Evolutionary conservation across 1,139 yeast genomes (phyloP).

Genomic region (Waltiozyma sp.): DNA sequence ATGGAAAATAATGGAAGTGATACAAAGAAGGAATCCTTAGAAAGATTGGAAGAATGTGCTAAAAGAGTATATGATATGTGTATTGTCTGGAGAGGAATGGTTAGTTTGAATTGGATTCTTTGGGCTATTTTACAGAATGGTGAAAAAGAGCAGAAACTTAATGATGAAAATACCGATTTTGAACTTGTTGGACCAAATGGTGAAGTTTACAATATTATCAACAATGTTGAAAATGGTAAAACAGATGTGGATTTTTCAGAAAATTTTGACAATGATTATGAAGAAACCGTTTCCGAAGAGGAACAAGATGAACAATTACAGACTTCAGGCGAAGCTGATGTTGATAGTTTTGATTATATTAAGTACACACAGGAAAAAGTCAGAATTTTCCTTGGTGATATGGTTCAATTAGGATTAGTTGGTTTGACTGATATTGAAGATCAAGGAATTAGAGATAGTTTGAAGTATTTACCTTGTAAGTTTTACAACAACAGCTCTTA

Average conservation of each 20-base stretch:
- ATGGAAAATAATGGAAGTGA: conserved; percentile 9
- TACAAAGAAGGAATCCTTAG: conserved; percentile 4
- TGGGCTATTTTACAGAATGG: conserved; percentile 89
- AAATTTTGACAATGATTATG: conserved; percentile 11
- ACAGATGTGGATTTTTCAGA: conserved; percentile 1
- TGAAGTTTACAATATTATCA: conserved; percentile 28
- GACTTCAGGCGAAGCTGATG: conserved; percentile 26
- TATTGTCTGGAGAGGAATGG: conserved; percentile 72
- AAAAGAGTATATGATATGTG: conserved; percentile 52
- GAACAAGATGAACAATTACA: conserved; percentile 13
- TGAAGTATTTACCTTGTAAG: conserved; percentile 17
- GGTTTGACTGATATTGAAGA: conserved; percentile 20
- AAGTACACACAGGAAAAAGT: conserved; percentile 69
- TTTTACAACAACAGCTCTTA: conserved; percentile 4
- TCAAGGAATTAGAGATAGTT: conserved; percentile 1
- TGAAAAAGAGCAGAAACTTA: conserved; percentile 8
- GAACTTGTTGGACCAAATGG: conserved; percentile 33
- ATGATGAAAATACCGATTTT: conserved; percentile 1
- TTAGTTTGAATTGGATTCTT: conserved; percentile 70
- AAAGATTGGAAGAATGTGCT: conserved; percentile 41
- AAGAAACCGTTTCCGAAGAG: conserved; percentile 15
- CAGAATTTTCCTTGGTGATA: conserved; percentile 64
- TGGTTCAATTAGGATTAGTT: conserved; percentile 50
- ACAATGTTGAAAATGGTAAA: neutral
- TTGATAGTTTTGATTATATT: conserved; percentile 73